phyloP scores from a whole-genome alignment of 176 grass and related monocot genomes.

The Bothriochloa decipiens region DNA sequence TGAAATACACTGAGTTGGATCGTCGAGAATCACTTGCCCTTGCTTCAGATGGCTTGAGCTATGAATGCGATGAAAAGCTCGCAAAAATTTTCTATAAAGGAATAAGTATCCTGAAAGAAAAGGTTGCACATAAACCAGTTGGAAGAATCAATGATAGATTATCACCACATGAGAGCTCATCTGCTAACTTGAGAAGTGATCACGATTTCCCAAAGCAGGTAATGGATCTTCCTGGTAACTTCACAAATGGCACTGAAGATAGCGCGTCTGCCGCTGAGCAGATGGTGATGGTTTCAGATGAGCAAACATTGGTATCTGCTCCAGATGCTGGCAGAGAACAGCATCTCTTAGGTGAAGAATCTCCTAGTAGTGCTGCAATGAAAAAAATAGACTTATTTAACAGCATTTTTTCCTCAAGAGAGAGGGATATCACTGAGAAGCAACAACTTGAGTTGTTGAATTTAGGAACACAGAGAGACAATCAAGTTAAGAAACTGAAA shows the following conservation, averaged over 20 bases:
- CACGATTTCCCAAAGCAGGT: conserved; percentile 18
- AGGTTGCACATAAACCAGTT: conserved; percentile 41
- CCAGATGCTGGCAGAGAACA: conserved; percentile 37
- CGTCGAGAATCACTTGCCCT: conserved; percentile 57
- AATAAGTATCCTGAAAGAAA: conserved; percentile 48
- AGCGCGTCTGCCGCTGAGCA: conserved; percentile 33
- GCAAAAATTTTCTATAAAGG: conserved; percentile 46
- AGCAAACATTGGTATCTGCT: conserved; percentile 35
- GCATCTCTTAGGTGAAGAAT: conserved; percentile 19
- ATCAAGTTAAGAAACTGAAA: conserved; percentile 47
- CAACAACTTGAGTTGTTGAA: conserved; percentile 58
- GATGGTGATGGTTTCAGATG: conserved; percentile 41
- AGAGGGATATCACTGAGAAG: conserved; percentile 52
- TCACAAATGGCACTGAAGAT: conserved; percentile 43
- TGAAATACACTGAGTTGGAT: conserved; percentile 61
- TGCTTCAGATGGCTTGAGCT: conserved; percentile 65
- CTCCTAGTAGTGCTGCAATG: not conserved
- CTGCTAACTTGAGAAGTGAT: conserved; percentile 28
- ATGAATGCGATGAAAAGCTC: conserved; percentile 54
- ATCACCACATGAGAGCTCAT: conserved; percentile 36
- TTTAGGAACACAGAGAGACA: conserved; percentile 50
- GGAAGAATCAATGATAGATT: conserved; percentile 1
- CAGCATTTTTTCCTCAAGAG: conserved; percentile 51
- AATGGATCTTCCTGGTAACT: conserved; percentile 36
- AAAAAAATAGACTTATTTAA: conserved; percentile 56